phyloP scores from a whole-genome alignment of 768 basidiomycete species.

The Fomitopsis serialis region DNA sequence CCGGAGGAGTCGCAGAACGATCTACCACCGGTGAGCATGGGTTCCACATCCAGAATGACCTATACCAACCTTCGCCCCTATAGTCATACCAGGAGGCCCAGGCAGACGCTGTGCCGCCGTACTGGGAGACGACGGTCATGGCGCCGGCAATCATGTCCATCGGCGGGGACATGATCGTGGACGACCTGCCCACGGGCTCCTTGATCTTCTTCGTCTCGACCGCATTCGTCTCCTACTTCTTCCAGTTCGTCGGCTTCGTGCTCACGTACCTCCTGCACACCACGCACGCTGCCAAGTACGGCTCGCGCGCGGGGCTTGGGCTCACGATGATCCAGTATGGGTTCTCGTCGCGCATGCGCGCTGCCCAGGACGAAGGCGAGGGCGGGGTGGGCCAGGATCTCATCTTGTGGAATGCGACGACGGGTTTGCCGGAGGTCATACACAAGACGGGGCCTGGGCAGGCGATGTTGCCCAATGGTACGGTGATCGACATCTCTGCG shows the following conservation, averaged over 20 bases:
- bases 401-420: conserved; percentile 11
- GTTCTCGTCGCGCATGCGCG: conserved; percentile 31
- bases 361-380: conserved; percentile 7
- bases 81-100: conserved; percentile 87
- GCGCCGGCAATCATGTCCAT: conserved; percentile 52
- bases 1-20: conserved; percentile 83
- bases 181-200: conserved; percentile 85
- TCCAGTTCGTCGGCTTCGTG: conserved; percentile 93
- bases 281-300: conserved; percentile 90
- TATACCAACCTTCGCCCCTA: not conserved
- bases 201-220: conserved; percentile 70
- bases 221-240: conserved; percentile 85
- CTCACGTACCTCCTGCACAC: conserved; percentile 91
- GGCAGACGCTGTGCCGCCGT: conserved; percentile 86
- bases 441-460: not conserved
- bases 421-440: conserved; percentile 4
- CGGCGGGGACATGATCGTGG: conserved; percentile 74
- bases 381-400: conserved; percentile 5
- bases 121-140: conserved; percentile 96
- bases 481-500: not conserved
- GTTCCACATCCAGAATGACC: not conserved
- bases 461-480: conserved; percentile 2
- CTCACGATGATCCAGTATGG: conserved; percentile 93
- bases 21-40: conserved; percentile 73
- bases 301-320: conserved; percentile 92